Conservation (phyloP, 1,284 basidiomycete genomes). For the Sanghuangporus sanghuang region DNA sequence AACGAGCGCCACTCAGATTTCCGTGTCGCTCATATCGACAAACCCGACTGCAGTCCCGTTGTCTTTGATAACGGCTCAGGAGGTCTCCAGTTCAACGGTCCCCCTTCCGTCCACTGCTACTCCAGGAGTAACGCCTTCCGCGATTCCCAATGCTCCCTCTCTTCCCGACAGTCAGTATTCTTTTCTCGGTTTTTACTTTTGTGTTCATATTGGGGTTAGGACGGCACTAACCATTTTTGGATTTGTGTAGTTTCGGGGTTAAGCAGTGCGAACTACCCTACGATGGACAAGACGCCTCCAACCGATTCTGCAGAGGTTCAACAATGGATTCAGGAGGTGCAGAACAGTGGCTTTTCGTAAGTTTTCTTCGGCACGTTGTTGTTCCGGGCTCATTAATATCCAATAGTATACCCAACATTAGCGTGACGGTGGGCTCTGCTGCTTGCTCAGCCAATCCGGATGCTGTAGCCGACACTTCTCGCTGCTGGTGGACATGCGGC, state of each 20-base stretch:
- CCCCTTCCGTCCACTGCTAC: slow-evolving; percentile 32
- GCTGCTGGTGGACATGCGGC: slow-evolving; percentile 88
- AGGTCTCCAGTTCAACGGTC: slow-evolving; percentile 35
- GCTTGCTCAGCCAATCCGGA: slow-evolving; percentile 61
- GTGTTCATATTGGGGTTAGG: too few species aligned
- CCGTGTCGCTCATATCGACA: slow-evolving; percentile 40
- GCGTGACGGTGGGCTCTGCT: slow-evolving; percentile 40
- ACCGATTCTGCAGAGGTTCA: slow-evolving; percentile 65
- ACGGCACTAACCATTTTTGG: slow-evolving; percentile 4
- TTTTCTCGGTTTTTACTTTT: background rate
- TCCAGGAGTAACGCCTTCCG: slow-evolving; percentile 28
- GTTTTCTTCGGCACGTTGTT: background rate
- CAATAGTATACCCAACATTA: slow-evolving; percentile 44
- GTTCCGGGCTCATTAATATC: background rate
- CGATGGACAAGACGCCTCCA: slow-evolving; percentile 63
- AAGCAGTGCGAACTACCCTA: slow-evolving; percentile 55
- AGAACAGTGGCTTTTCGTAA: slow-evolving; percentile 39
- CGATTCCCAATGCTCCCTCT: slow-evolving; percentile 31
- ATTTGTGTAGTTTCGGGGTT: slow-evolving; percentile 17
- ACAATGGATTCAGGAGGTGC: slow-evolving; percentile 65
- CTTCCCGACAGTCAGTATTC: slow-evolving; percentile 28
- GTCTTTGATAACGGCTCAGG: slow-evolving; percentile 37
- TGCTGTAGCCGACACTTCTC: slow-evolving; percentile 46
- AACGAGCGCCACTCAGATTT: slow-evolving; percentile 28
- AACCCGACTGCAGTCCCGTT: slow-evolving; percentile 61